Conservation (phyloP, 2,329 filamentous ascomycete species). For the Epichloe coenophiala region DNA sequence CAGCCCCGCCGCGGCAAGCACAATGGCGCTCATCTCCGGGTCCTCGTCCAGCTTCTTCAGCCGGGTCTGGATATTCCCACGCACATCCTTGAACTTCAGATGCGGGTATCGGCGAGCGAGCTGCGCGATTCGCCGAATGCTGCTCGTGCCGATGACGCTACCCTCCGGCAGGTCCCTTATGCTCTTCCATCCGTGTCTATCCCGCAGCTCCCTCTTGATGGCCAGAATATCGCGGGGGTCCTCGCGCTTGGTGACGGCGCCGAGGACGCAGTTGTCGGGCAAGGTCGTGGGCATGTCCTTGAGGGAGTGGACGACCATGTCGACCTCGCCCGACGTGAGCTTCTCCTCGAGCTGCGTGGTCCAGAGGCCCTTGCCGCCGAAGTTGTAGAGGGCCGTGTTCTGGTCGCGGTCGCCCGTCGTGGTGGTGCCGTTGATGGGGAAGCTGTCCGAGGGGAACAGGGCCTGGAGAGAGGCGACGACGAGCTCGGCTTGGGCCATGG, state of each 20-base stretch:
- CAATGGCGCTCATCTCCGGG: constrained; percentile 64
- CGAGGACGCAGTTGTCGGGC: constrained; percentile 60
- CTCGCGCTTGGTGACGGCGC: constrained; percentile 66
- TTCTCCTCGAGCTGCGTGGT: constrained; percentile 82
- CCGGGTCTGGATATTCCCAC: constrained; percentile 85
- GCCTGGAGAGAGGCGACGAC: constrained; percentile 55
- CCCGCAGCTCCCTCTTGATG: constrained; percentile 38
- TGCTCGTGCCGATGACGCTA: constrained; percentile 78
- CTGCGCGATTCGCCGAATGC: constrained; percentile 78
- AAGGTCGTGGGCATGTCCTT: constrained; percentile 95
- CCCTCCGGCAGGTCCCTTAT: constrained; percentile 66
- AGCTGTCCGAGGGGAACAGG: constrained; percentile 55
- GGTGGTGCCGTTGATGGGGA: constrained; percentile 67
- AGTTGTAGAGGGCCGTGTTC: constrained; percentile 73
- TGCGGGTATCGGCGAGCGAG: constrained; percentile 63
- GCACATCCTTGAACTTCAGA: constrained; percentile 66
- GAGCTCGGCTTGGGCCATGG: constrained; percentile 68
- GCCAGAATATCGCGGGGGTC: constrained; percentile 60
- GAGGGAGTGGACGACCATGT: constrained; percentile 81
- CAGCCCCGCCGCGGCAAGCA: constrained; percentile 81
- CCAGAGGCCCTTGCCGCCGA: constrained; percentile 90
- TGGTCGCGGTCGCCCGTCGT: constrained; percentile 87
- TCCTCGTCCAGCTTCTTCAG: constrained; percentile 78
- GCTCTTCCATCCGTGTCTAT: constrained; percentile 37
- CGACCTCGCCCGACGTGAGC: constrained; percentile 55